These are phyloP conservation scores for Penicillium pulvis DNA, from an alignment of 495 filamentous ascomycete genomes.

Conservation along the genomic window DNA sequence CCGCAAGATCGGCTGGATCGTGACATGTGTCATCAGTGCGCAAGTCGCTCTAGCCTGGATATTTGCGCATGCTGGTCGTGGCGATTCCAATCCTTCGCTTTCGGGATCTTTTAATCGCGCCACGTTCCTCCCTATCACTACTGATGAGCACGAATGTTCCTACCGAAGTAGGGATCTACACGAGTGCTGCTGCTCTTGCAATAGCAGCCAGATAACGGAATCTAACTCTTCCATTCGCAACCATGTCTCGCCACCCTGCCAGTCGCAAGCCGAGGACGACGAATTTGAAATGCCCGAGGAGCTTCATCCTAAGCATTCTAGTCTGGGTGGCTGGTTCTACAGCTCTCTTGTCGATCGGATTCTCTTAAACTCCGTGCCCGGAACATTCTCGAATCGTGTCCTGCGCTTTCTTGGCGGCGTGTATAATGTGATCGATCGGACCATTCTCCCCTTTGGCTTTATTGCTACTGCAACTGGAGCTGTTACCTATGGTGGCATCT, in stretches of 20 bases:
- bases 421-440: constrained; percentile 62
- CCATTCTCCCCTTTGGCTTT: constrained; percentile 67
- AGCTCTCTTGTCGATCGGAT: constrained; percentile 51
- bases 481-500: constrained; percentile 70
- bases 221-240: constrained; percentile 68
- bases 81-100: constrained; percentile 25
- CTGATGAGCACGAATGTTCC: constrained; percentile 54
- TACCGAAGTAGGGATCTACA: constrained; percentile 45
- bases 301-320: constrained; percentile 35
- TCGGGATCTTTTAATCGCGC: constrained; percentile 39
- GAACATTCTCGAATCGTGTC: constrained; percentile 61
- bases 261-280: constrained; percentile 56
- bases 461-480: constrained; percentile 60
- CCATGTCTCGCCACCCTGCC: constrained; percentile 53
- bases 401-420: constrained; percentile 57
- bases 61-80: constrained; percentile 49
- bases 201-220: constrained; percentile 89
- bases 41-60: constrained; percentile 73
- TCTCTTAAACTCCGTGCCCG: constrained; percentile 44
- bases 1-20: constrained; percentile 85
- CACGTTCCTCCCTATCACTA: constrained; percentile 69
- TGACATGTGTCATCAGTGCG: constrained; percentile 67
- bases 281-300: constrained; percentile 56
- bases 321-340: constrained; percentile 46
- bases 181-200: constrained; percentile 70